Evolutionary conservation across 768 basidiomycete species (phyloP), one percentile per base, ranked within the genome.

Genomic region (Lactarius indigo): DNA sequence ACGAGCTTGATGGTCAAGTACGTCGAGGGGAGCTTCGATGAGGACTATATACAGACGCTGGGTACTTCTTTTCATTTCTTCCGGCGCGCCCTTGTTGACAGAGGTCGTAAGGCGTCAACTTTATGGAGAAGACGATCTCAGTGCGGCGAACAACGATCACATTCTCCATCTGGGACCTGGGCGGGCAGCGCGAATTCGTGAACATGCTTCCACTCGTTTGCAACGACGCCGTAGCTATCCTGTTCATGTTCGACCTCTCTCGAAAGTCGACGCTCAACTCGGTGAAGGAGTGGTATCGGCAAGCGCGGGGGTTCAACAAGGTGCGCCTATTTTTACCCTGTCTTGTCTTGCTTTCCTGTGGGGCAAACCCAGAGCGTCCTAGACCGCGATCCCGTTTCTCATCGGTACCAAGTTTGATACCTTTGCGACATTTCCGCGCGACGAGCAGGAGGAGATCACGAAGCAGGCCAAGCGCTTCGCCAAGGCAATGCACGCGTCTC

Each of bases 1-100:
- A 98, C 96, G 70, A 94, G 92, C 79, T 83, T 98, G 76, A 98
- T 98, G 96, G 96, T 98, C 78, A 98, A 98, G 81, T 98, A 98
- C 75, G 96, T 98, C 68, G 96, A 99, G 81, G 96, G 96, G 61
- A 94, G 91, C 79, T 97, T 96, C 78, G 95, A 97, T 79, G 95
- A 96, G 82, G 96, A 98, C 78, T 98, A 98, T 81, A 98, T 99
- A 77, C 96, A 98, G 86, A 98, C 96, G 80, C 89, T 99, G 80
- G 96, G 94, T 90, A 74, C 64, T 88, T 65, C 54, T 54, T 39
- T 42, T 52, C 35, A 28, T 54, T 65, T 64, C 23, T 57, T 28
- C 50, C 60, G 20, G 30, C 64, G 39, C 71, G 64, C 63, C 42
- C 59, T 41, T 59, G 26, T 5, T 56, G 57, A 61, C 15, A 58